Conservation (phyloP, 2,329 filamentous ascomycete species). For the Cytospora mali region DNA sequence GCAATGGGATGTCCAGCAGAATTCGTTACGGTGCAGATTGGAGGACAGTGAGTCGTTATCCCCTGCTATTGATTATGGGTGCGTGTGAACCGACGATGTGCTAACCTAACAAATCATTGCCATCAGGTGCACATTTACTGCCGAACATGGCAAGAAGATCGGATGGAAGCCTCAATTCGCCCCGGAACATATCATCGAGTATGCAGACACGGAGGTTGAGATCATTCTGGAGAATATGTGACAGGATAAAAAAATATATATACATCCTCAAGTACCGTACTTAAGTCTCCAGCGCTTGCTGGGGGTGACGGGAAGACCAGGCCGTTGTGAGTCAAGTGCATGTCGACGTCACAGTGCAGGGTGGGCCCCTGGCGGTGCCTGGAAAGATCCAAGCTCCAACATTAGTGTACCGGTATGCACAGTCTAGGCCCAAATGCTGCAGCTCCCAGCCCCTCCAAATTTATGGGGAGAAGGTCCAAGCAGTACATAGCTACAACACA, state of each 20-base stretch:
- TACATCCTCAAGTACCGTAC: too few relatives aligned
- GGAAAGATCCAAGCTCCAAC: neutral
- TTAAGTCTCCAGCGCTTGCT: neutral
- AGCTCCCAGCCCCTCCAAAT: conserved; percentile 21
- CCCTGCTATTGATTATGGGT: too few relatives aligned
- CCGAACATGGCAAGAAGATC: conserved; percentile 44
- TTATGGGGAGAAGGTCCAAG: neutral
- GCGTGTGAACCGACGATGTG: too few relatives aligned
- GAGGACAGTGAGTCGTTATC: conserved; percentile 48
- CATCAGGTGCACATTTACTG: conserved; percentile 47
- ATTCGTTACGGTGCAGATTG: conserved; percentile 44
- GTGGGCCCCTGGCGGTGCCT: neutral
- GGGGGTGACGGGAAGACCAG: too few relatives aligned
- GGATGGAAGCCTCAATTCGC: conserved; percentile 49
- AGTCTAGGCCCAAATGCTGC: neutral
- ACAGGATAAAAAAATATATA: too few relatives aligned
- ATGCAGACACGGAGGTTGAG: conserved; percentile 49
- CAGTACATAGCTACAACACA: neutral
- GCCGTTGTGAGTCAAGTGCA: too few relatives aligned
- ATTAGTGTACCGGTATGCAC: too few relatives aligned
- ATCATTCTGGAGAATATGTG: conserved; percentile 37
- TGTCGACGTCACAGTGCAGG: conserved; percentile 12
- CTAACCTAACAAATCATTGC: conserved; percentile 14
- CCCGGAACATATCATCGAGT: conserved; percentile 49
- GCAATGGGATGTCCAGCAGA: conserved; percentile 40